Conservation (phyloP, 163 green algal species). For the Trebouxia gelatinosa region DNA sequence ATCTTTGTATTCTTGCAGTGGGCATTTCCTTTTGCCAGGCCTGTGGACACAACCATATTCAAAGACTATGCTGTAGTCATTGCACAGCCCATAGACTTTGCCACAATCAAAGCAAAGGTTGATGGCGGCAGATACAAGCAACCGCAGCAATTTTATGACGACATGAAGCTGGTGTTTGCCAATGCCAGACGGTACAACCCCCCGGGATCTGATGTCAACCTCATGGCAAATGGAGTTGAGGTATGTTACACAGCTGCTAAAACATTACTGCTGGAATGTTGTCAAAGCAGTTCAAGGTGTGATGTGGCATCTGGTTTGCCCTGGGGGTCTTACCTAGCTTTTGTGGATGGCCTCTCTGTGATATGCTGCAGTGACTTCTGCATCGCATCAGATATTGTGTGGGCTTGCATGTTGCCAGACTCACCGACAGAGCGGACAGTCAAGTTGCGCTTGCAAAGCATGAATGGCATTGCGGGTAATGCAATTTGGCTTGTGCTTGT, state of each 20-base stretch:
- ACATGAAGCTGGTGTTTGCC: conserved; percentile 68
- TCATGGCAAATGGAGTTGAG: conserved; percentile 62
- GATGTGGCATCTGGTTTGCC: not conserved
- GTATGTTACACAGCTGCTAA: too few relatives aligned
- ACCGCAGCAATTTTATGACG: conserved; percentile 47
- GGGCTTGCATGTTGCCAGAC: too few relatives aligned
- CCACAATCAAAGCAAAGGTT: conserved; percentile 44
- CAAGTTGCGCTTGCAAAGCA: not conserved
- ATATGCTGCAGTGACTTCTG: too few relatives aligned
- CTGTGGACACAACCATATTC: conserved; percentile 58
- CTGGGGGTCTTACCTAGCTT: too few relatives aligned
- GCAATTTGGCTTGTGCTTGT: not conserved
- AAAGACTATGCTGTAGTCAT: conserved; percentile 56
- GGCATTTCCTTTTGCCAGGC: conserved; percentile 57
- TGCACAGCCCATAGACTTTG: conserved; percentile 64
- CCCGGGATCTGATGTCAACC: conserved; percentile 60
- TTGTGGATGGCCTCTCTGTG: too few relatives aligned
- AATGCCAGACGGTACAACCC: conserved; percentile 66
- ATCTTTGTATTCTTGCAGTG: conserved; percentile 45
- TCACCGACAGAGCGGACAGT: too few relatives aligned
- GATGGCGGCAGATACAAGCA: conserved; percentile 45
- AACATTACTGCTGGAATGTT: too few relatives aligned
- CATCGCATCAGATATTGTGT: too few relatives aligned
- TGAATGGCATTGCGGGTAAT: not conserved
- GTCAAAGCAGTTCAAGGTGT: not conserved